Base-by-base conservation (phyloP, 2,329 filamentous ascomycete species). In the Daldinia eschscholtzii region DNA sequence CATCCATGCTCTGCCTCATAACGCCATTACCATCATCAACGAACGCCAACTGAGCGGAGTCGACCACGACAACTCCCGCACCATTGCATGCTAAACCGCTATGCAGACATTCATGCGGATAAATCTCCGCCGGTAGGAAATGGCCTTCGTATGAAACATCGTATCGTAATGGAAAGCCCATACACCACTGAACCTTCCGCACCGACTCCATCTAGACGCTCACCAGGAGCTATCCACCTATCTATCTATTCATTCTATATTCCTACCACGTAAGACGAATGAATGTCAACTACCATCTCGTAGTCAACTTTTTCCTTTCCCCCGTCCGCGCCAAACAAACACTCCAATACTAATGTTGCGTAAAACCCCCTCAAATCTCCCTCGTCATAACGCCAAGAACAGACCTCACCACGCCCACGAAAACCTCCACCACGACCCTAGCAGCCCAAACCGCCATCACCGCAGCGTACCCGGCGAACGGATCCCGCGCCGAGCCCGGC, bases 401-500 rank as follows among this genome's bases (percentile, higher is more conserved):
- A 30, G 46, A 52, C 13, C 26, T 6, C 15, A 52, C 4, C 28
- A 30, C 46, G 2, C 26, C 26, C 46, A 33, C 46, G 4, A 52
- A 52, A 33, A 26, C n/a, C 26, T 26, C 46, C 3, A 28, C 46
- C 46, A 52, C 46, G 5, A 52, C 15, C 28, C 46, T 30, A 15
- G 46, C 26, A 12, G 53, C 23, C 60, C 57, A 56, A 30, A 60
- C 33, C 6, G 50, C 50, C 20, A 39, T 15, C 10, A 72, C 67
- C 6, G 72, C 50, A 12, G 63, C 69, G 1, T 60, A 67, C 4
- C 65, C 63, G 1, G 68, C 60, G 28, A 60, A 70, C n/a, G 64
- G 44, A 30, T 52, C 26, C 4, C 46, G 26, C 46, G 46, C 46
- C 26, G 46, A 52, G 26, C 46, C 46, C 30, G 70, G 72, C 65